Evolutionary conservation across 2,329 filamentous ascomycete genomes (phyloP), one percentile per base, ranked within the genome.

Genomic region (Aspergillus sp.): DNA sequence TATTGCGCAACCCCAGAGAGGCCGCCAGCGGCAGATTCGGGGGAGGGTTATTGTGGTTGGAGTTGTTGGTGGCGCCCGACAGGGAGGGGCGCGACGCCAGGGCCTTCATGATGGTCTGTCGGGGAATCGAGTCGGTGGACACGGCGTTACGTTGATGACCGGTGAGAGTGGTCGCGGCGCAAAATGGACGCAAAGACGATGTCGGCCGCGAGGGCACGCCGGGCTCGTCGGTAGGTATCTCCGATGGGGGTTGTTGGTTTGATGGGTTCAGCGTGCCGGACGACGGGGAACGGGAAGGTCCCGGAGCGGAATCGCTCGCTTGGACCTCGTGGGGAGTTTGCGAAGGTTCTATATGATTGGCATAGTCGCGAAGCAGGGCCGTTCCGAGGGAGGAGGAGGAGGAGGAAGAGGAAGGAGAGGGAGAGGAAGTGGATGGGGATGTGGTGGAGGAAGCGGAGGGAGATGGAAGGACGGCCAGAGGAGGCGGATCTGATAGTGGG

Each of bases 81-180:
- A 42, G 38, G 17, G 14, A 74, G 16, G 76, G 71, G 34, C 76
- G 72, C 20, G 88, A 91, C 51, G 88, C 88, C 60, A 93, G 75
- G 5, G 88, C 89, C 75, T 94, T 92, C 77, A 92, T 84, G 65
- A 91, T 85, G 51, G 89, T 93, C 73, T 93, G 89, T 58, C 85
- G 85, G 11, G 89, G 88, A 59, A 92, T 78, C 45, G 80, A 79
- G 63, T 89, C 87, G 67, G 83, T 79, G 10, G 86, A 87, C 29
- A 78, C 76, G 14, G 75, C 71, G 69, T 78, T 80, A 47, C 73
- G 76, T 58, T 79, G 79, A 57, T 67, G 64, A 52, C 66, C 57
- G 52, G 47, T 55, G 56, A 69, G 60, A 53, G 68, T 61, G 55
- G 67, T 68, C 36, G 69, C 67, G 40, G 71, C 58, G 56, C 57